Conservation (phyloP, 768 basidiomycete genomes). For the Tephrocybe rancida region DNA sequence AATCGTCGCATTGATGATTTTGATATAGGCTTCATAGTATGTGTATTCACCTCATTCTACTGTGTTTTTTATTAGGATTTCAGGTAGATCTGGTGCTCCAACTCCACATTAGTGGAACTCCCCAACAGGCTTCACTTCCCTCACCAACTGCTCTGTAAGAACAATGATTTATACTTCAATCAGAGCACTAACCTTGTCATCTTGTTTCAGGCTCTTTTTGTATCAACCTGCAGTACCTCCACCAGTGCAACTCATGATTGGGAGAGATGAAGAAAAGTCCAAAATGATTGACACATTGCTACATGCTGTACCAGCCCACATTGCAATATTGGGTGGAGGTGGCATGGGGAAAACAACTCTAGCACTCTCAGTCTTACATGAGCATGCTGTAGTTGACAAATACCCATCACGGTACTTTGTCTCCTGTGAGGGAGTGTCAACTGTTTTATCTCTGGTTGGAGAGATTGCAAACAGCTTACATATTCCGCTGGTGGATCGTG, state of each 20-base stretch:
- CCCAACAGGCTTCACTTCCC: background rate
- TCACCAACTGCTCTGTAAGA: background rate
- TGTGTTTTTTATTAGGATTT: no score
- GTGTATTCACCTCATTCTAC: background rate
- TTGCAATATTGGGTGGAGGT: no score
- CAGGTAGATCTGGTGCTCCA: no score
- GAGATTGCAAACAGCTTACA: slow-evolving; percentile 3
- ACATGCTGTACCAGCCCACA: background rate
- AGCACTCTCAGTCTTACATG: slow-evolving; percentile 2
- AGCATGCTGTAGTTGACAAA: background rate
- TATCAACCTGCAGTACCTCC: slow-evolving; percentile 5
- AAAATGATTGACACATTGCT: background rate
- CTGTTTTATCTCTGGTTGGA: background rate
- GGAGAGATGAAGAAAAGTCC: slow-evolving; percentile 3
- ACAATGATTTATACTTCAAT: background rate
- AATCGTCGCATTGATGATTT: slow-evolving; percentile 1
- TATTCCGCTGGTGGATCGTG: background rate
- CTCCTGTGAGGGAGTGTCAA: slow-evolving; percentile 6
- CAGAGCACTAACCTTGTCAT: background rate
- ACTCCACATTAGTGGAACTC: no score
- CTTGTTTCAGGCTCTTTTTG: background rate
- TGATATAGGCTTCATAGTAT: background rate
- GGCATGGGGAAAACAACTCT: slow-evolving; percentile 12
- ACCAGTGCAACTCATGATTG: slow-evolving; percentile 1
- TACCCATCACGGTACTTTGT: slow-evolving; percentile 8